Evolutionary conservation across 108 stramenopile species (phyloP).

Genomic region (Chaetoceros muelleri): DNA sequence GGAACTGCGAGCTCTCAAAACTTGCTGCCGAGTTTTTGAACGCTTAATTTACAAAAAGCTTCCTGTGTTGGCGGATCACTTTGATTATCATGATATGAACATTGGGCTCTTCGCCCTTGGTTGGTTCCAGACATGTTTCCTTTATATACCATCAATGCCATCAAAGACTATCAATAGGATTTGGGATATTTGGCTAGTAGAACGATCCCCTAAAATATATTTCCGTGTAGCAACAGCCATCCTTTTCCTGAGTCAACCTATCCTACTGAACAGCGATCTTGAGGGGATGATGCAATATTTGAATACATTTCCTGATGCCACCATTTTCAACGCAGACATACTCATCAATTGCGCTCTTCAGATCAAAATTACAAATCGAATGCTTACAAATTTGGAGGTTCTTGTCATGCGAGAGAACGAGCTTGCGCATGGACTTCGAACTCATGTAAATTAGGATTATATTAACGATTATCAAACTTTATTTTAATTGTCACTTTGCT

Average conservation of each 20-base stretch:
- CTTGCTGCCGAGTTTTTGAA: constrained; percentile 79
- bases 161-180: constrained; percentile 81
- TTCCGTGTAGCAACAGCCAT: constrained; percentile 85
- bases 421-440: neutral
- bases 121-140: constrained; percentile 86
- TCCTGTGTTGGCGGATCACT: constrained; percentile 82
- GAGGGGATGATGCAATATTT: constrained; percentile 91
- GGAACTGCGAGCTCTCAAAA: constrained; percentile 78
- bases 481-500: no score
- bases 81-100: constrained; percentile 83
- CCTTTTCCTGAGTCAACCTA: constrained; percentile 81
- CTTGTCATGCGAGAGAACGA: constrained; percentile 21
- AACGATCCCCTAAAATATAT: constrained; percentile 81
- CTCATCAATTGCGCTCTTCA: constrained; percentile 80
- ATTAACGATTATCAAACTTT: no score
- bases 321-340: constrained; percentile 76
- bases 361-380: constrained; percentile 81
- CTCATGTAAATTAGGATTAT: neutral
- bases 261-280: constrained; percentile 73
- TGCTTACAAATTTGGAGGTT: constrained; percentile 69
- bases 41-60: constrained; percentile 68
- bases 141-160: constrained; percentile 89
- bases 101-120: constrained; percentile 83
- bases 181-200: constrained; percentile 92
- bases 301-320: constrained; percentile 87